These are phyloP conservation scores for Epicoccum sorghinum DNA, from an alignment of 2,329 filamentous ascomycete genomes.

Conservation along the genomic window DNA sequence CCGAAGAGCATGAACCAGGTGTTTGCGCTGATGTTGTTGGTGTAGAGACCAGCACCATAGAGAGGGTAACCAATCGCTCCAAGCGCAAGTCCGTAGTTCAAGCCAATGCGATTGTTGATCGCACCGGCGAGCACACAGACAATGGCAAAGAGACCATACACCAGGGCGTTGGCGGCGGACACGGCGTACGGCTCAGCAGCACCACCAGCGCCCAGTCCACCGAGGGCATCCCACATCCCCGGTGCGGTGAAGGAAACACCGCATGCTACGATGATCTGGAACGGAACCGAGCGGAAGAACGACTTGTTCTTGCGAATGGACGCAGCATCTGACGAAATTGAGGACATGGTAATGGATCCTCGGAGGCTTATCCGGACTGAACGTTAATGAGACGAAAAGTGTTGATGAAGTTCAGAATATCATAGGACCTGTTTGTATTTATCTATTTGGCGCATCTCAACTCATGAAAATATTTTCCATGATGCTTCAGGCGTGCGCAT, in stretches of 20 bases:
- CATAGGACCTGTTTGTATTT: conserved; percentile 9
- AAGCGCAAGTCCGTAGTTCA: conserved; percentile 46
- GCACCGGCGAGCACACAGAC: conserved; percentile 43
- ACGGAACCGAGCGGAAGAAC: conserved; percentile 41
- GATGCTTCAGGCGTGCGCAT: conserved; percentile 18
- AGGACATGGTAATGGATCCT: conserved; percentile 9
- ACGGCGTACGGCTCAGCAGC: conserved; percentile 43
- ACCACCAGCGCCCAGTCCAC: conserved; percentile 42
- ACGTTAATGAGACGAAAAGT: not conserved
- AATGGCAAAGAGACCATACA: conserved; percentile 42
- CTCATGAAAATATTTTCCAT: conserved; percentile 20
- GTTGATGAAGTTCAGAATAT: not conserved
- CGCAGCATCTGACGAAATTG: conserved; percentile 13
- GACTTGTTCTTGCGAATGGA: conserved; percentile 26
- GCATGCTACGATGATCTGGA: conserved; percentile 43
- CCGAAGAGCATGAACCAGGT: conserved; percentile 52
- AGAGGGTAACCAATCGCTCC: conserved; percentile 53
- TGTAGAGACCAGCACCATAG: conserved; percentile 50
- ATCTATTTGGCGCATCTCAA: not conserved
- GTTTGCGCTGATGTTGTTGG: conserved; percentile 46
- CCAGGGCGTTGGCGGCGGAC: conserved; percentile 41
- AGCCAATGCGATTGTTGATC: conserved; percentile 47
- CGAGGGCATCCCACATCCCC: conserved; percentile 46
- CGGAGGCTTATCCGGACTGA: conserved; percentile 4
- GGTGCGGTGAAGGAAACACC: conserved; percentile 44